Conservation (phyloP, 176 grass and related monocot genomes). For the Rhynchospora tenuis region DNA sequence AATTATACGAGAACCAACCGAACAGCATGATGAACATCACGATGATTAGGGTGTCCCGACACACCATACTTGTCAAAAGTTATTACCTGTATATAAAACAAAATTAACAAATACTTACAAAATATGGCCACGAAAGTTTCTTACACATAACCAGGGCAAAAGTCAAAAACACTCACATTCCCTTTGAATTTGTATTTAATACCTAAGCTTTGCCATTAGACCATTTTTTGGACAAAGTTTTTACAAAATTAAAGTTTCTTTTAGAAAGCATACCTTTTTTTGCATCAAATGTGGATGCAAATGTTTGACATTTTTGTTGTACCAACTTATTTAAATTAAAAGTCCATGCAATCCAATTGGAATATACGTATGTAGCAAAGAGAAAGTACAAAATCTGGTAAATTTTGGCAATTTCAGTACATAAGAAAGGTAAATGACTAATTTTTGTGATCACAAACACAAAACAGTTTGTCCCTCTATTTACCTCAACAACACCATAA, state of each 20-base stretch:
- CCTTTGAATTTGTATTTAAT: too few species aligned
- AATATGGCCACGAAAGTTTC: neutral
- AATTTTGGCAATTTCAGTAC: neutral
- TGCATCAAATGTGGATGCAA: too few species aligned
- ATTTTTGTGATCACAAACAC: neutral
- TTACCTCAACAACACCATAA: neutral
- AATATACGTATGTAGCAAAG: neutral
- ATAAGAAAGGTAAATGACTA: neutral
- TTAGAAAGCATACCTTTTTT: too few species aligned
- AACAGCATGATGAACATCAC: slow-evolving; percentile 67
- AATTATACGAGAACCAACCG: neutral
- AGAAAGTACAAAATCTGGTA: neutral
- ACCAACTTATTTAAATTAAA: neutral
- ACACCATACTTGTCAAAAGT: slow-evolving; percentile 86
- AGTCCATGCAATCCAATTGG: neutral
- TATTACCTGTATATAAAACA: slow-evolving; percentile 43
- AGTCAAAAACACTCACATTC: neutral
- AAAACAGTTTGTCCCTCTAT: neutral
- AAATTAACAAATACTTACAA: neutral
- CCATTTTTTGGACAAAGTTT: too few species aligned
- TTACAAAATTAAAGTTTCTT: too few species aligned
- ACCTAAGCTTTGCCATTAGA: too few species aligned
- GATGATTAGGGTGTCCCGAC: slow-evolving; percentile 81
- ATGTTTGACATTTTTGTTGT: too few species aligned
- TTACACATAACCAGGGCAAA: neutral